Evolutionary conservation across 2,329 filamentous ascomycete genomes (phyloP).

Genomic region (Macrophomina pseudophaseolina): DNA sequence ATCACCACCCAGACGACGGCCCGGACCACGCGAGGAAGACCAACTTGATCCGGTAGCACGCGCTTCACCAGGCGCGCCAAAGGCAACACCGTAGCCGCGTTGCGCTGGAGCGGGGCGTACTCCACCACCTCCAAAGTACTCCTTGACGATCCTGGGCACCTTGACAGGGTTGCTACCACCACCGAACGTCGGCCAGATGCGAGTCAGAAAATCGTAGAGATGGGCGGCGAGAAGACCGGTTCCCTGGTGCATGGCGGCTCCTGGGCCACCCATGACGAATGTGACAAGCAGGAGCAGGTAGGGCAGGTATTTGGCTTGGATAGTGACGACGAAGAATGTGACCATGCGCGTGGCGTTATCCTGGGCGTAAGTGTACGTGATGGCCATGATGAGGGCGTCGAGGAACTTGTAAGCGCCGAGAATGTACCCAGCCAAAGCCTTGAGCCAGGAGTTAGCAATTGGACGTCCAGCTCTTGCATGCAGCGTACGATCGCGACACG

Average conservation of each 20-base stretch:
- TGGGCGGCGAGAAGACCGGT: constrained; percentile 89
- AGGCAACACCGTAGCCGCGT: constrained; percentile 18
- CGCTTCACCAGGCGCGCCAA: constrained; percentile 16
- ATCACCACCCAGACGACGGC: constrained; percentile 26
- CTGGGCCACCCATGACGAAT: constrained; percentile 68
- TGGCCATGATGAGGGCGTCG: constrained; percentile 73
- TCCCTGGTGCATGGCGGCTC: constrained; percentile 65
- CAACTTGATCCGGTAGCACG: constrained; percentile 21
- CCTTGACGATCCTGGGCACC: constrained; percentile 74
- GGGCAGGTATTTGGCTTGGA: constrained; percentile 82
- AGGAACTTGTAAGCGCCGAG: constrained; percentile 60
- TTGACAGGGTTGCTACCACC: constrained; percentile 77
- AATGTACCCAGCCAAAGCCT: constrained; percentile 56
- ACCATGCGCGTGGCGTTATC: constrained; percentile 79
- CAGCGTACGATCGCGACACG: background rate
- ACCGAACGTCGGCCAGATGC: constrained; percentile 87
- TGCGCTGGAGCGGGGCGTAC: constrained; percentile 11
- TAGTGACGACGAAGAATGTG: constrained; percentile 80
- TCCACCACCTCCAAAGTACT: constrained; percentile 61
- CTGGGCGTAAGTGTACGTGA: constrained; percentile 84
- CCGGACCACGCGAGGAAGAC: constrained; percentile 14
- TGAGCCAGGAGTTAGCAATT: constrained; percentile 19
- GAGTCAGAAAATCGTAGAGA: constrained; percentile 85
- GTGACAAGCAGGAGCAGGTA: constrained; percentile 78
- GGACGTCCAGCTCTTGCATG: background rate